phyloP scores from a whole-genome alignment of 2,329 filamentous ascomycete species.

The Xylariaceae sp. region DNA sequence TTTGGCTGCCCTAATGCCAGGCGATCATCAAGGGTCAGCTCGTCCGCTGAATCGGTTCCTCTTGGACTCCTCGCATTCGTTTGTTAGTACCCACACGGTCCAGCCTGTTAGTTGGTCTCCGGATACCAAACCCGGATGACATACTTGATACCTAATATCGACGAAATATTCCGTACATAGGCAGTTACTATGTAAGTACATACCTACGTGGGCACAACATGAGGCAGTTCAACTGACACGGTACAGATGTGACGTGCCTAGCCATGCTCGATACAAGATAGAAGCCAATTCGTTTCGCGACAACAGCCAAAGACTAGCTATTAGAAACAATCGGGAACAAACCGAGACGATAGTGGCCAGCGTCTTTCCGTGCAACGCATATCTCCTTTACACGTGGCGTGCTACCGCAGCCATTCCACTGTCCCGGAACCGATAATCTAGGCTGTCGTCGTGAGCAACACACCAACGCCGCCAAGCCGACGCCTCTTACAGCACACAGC shows the following conservation, averaged over 20 bases:
- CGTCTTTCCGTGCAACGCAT: not conserved
- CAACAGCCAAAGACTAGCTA: not conserved
- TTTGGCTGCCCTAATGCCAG: too few relatives aligned
- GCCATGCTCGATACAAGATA: not conserved
- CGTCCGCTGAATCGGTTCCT: not conserved
- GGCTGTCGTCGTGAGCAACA: too few relatives aligned
- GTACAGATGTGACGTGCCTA: not conserved
- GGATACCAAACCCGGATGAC: not conserved
- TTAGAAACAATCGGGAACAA: not conserved
- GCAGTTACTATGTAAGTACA: not conserved
- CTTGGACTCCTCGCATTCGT: slow-evolving; percentile 15
- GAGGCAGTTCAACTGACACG: not conserved
- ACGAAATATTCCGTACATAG: not conserved
- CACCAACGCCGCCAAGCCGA: too few relatives aligned
- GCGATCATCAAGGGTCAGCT: not conserved
- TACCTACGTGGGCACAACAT: not conserved
- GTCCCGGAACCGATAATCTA: too few relatives aligned
- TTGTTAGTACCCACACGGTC: slow-evolving; percentile 4
- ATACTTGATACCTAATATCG: not conserved
- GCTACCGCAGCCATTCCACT: not conserved
- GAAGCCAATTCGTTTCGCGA: not conserved
- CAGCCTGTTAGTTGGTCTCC: not conserved
- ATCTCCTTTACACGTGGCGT: not conserved
- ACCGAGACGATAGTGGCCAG: not conserved
- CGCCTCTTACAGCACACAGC: too few relatives aligned